phyloP scores from a whole-genome alignment of 768 basidiomycete genomes.

The Pisolithus orientalis region DNA sequence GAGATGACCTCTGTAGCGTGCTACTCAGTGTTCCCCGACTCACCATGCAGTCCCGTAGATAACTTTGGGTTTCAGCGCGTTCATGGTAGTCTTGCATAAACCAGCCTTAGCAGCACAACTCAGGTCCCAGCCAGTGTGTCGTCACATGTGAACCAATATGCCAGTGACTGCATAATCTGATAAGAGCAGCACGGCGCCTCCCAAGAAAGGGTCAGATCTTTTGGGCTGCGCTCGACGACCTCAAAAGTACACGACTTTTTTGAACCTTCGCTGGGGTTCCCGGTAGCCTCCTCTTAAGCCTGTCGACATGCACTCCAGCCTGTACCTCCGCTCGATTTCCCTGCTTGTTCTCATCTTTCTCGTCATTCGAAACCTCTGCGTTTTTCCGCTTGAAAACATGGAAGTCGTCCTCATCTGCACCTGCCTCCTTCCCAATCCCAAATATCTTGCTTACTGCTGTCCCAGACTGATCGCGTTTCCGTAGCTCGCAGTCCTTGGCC shows the following conservation, averaged over 20 bases:
- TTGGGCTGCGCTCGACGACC: not conserved
- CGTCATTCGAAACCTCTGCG: constrained; percentile 53
- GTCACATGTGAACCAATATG: too few relatives aligned
- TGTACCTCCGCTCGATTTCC: constrained; percentile 39
- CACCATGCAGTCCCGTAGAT: constrained; percentile 64
- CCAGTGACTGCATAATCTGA: too few relatives aligned
- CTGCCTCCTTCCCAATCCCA: constrained; percentile 42
- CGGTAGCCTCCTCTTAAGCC: constrained; percentile 27
- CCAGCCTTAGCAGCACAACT: not conserved
- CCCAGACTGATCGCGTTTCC: constrained; percentile 46
- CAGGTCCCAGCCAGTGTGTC: too few relatives aligned
- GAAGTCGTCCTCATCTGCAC: constrained; percentile 95
- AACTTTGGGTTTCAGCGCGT: constrained; percentile 34
- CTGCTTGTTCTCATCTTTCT: constrained; percentile 37
- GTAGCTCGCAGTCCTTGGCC: constrained; percentile 72
- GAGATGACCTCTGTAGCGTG: not conserved
- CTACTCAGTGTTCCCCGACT: constrained; percentile 8
- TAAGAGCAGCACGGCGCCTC: not conserved
- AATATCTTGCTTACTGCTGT: constrained; percentile 16
- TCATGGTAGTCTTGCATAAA: constrained; percentile 13
- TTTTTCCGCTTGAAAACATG: constrained; percentile 68
- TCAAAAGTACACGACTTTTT: constrained; percentile 48
- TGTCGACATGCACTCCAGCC: constrained; percentile 38
- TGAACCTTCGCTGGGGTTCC: constrained; percentile 22
- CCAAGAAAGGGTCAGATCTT: not conserved